Evolutionary conservation across 345 rosid genomes (phyloP).

Genomic region (Melaleuca alternifolia): DNA sequence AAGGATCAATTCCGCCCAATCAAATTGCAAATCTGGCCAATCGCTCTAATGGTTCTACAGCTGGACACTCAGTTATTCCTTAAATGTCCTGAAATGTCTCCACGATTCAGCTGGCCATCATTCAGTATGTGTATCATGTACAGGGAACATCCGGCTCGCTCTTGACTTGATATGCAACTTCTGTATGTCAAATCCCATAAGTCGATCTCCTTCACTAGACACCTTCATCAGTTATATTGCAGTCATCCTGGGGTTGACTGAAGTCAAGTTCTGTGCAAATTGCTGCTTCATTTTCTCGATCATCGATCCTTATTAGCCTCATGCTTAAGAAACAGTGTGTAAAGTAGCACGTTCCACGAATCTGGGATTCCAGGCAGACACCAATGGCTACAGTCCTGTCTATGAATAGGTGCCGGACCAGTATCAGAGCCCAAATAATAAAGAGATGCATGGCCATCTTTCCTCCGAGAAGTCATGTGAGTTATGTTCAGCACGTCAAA

Average conservation of each 20-base stretch:
- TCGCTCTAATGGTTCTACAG: background rate
- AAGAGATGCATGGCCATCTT: conserved; percentile 76
- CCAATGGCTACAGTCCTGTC: conserved; percentile 96
- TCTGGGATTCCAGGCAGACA: conserved; percentile 97
- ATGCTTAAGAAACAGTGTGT: conserved; percentile 43
- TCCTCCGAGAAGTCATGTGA: conserved; percentile 55
- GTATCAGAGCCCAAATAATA: conserved; percentile 45
- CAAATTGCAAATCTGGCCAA: background rate
- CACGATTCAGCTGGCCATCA: background rate
- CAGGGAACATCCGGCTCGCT: background rate
- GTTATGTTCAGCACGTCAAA: conserved; percentile 59
- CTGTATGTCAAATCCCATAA: background rate
- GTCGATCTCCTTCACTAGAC: background rate
- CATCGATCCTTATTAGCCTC: conserved; percentile 1
- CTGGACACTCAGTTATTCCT: background rate
- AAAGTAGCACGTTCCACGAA: conserved; percentile 81
- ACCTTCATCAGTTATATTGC: background rate
- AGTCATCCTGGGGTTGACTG: background rate
- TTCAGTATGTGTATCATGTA: background rate
- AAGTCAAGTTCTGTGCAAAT: background rate
- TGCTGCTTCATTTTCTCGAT: background rate
- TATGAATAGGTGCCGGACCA: conserved; percentile 54
- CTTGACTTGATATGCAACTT: background rate
- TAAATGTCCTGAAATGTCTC: background rate
- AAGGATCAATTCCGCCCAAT: background rate